Evolutionary conservation across 2,329 filamentous ascomycete genomes (phyloP).

Genomic region (Fusarium sp.): DNA sequence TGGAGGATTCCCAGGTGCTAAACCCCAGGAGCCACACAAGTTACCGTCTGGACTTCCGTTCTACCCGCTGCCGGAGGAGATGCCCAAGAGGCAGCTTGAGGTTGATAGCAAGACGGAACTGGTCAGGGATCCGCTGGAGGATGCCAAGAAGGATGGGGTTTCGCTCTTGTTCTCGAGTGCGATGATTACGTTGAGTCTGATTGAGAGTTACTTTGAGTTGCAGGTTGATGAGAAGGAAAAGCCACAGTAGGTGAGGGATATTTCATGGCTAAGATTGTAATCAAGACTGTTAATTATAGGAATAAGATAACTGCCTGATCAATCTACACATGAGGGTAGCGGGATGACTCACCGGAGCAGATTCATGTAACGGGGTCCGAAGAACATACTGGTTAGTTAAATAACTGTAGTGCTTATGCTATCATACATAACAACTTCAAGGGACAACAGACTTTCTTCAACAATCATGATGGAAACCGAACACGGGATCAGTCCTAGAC

Average conservation of each 20-base stretch:
- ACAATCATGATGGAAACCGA: neutral
- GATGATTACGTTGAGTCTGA: slow-evolving; percentile 6
- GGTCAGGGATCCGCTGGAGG: neutral
- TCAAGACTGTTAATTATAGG: fast-evolving
- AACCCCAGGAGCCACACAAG: neutral
- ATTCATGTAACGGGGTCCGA: no score
- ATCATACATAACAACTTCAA: no score
- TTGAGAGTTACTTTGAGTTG: slow-evolving; percentile 10
- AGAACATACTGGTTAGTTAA: no score
- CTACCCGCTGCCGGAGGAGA: slow-evolving; percentile 9
- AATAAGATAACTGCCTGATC: neutral
- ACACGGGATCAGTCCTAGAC: fast-evolving
- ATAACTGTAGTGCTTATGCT: no score
- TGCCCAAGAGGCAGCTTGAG: slow-evolving; percentile 4
- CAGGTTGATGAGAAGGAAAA: neutral
- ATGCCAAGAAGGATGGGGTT: neutral
- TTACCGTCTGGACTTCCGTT: slow-evolving; percentile 6
- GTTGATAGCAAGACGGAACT: neutral
- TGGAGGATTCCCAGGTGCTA: neutral
- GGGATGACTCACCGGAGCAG: no score
- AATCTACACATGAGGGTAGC: neutral
- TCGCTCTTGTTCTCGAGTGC: slow-evolving; percentile 5
- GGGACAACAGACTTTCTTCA: no score
- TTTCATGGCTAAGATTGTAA: fast-evolving
- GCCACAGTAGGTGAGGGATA: neutral